A percentile compares a stretch with the other conserved stretches of the same genome.
Evolutionary conservation across 108 stramenopile species (phyloP).

Genomic region (Aurantiochytrium sp.): DNA sequence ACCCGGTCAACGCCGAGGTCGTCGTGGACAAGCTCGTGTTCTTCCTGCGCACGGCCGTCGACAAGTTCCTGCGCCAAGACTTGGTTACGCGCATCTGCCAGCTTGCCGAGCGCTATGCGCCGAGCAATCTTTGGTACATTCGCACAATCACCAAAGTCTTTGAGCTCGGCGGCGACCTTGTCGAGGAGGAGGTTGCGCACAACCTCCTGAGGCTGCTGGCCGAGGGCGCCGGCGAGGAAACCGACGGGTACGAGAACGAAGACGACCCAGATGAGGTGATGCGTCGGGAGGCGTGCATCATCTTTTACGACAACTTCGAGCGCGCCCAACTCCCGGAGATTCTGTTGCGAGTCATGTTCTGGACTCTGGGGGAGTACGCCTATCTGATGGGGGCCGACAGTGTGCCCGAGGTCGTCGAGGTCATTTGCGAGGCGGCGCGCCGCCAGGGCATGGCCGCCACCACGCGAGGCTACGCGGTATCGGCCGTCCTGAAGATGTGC

Average conservation of each 20-base stretch:
- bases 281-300: constrained; percentile 81
- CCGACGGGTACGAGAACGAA: constrained; percentile 72
- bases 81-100: constrained; percentile 84
- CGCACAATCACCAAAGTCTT: constrained; percentile 76
- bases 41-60: constrained; percentile 76
- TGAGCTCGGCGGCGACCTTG: constrained; percentile 88
- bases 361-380: constrained; percentile 97
- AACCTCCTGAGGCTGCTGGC: constrained; percentile 89
- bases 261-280: constrained; percentile 67
- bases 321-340: constrained; percentile 67
- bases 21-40: constrained; percentile 84
- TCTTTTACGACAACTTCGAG: constrained; percentile 71
- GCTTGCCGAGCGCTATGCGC: constrained; percentile 93
- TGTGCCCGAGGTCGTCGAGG: constrained; percentile 67
- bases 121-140: constrained; percentile 87
- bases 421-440: constrained; percentile 61
- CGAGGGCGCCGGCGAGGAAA: constrained; percentile 88
- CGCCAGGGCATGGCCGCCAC: constrained; percentile 39
- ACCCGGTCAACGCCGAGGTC: constrained; percentile 96
- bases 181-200: constrained; percentile 79
- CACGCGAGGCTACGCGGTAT: constrained; percentile 75
- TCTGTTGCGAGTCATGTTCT: constrained; percentile 87
- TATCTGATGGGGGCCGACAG: constrained; percentile 67
- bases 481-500: constrained; percentile 86
- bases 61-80: constrained; percentile 77